Base-by-base conservation (phyloP, 208 protist genomes). In the Crithidia bombi region DNA sequence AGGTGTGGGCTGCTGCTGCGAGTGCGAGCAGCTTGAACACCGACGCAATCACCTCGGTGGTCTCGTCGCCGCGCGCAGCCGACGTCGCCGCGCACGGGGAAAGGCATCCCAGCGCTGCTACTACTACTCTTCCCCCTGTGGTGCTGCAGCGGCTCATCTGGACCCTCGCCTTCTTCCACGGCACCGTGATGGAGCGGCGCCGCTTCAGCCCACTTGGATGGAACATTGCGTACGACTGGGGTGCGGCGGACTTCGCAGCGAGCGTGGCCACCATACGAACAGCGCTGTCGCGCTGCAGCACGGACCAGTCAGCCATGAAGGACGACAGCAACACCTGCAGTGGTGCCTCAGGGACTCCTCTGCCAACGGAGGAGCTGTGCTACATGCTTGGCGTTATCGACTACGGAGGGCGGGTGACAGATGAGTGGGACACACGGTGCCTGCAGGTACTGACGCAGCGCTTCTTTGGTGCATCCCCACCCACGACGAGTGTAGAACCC, bases 221-320 rank as follows among this genome's bases (percentile, higher is more conserved):
- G 88, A 98, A 98, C 69, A 88, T 97, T 43, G 81, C 82, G n/a
- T 98, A 98, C 74, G 94, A 98, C 65, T 98, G 95, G 88, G 95
- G 86, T 41, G 69, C 85, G 23, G 76, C 85, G 5, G 97, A 98
- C 78, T 91, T 97, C 54, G 76, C 83, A 15, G 90, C 96, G n/a
- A 85, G 82, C 32, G 47, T 97, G 35, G 67, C 84, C 38, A 94
- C 93, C 23, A 68, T 98, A 26, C 77, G 66, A 19, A 81, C 79
- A 17, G 91, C 91, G 21, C 75, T 97, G 30, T 74, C 74, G 4
- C 68, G 82, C 56, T 76, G 68, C 69, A 59, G 2, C 21, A 46
- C 26, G 44, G 78, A 81, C 32, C 71, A 67, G n/a, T n/a, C n/a
- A n/a, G n/a, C n/a, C n/a, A n/a, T n/a, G n/a, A n/a, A n/a, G n/a